Evolutionary conservation across 129 eudicot genomes (phyloP).

Genomic region (Chrysanthemum makinoi): DNA sequence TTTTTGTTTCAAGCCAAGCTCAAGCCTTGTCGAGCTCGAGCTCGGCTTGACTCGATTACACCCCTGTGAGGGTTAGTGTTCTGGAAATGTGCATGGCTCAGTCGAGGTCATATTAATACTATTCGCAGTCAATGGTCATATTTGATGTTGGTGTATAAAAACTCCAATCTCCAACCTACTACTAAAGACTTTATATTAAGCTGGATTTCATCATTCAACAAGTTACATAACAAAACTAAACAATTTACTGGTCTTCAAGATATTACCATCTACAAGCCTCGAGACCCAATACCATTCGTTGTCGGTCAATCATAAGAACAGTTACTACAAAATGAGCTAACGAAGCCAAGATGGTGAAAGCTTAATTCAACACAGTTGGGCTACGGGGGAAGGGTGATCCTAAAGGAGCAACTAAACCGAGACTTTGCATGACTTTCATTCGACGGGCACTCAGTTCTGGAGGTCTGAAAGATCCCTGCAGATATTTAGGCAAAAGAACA

Average conservation of each 20-base stretch:
- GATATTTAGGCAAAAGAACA: slow-evolving; percentile 5
- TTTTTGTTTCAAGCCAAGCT: too few species aligned
- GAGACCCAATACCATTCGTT: slow-evolving; percentile 5
- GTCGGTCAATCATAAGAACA: not conserved
- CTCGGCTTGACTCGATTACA: too few species aligned
- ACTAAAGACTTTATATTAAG: too few species aligned
- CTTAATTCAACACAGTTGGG: slow-evolving; percentile 4
- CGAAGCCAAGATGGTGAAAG: slow-evolving; percentile 9
- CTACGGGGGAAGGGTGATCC: slow-evolving; percentile 52
- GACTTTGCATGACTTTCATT: slow-evolving; percentile 62
- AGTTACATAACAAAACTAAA: not conserved
- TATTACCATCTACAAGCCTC: slow-evolving; percentile 11
- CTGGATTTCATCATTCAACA: not conserved
- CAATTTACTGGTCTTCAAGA: slow-evolving; percentile 8
- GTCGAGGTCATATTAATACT: too few species aligned
- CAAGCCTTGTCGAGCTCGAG: too few species aligned
- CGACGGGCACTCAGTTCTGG: slow-evolving; percentile 37
- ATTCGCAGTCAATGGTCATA: too few species aligned
- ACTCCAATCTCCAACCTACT: too few species aligned
- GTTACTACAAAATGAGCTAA: not conserved
- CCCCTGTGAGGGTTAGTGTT: too few species aligned
- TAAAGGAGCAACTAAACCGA: slow-evolving; percentile 53
- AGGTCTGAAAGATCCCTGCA: slow-evolving; percentile 9
- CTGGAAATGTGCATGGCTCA: too few species aligned
- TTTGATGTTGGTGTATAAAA: too few species aligned